Conservation (phyloP, 495 filamentous ascomycete species). For the Hyaloscypha finlandica region DNA sequence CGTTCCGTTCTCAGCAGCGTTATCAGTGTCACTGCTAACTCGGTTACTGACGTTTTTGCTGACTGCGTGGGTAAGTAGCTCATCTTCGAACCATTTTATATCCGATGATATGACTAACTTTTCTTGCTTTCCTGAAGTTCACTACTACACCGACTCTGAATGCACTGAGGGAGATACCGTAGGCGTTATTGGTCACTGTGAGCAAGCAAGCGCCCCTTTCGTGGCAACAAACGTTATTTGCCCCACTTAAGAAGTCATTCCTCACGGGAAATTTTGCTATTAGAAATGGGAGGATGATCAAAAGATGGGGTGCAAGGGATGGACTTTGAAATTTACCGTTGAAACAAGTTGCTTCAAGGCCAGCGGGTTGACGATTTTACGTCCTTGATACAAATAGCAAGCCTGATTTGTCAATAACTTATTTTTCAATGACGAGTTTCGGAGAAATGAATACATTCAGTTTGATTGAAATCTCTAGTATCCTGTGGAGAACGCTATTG, state of each 20-base stretch:
- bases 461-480: too few species aligned
- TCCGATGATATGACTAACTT: background rate
- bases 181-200: conserved; percentile 3
- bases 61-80: conserved; percentile 9
- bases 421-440: too few species aligned
- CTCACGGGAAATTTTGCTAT: too few species aligned
- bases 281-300: too few species aligned
- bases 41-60: background rate
- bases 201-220: conserved; percentile 2
- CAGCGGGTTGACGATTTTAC: too few species aligned
- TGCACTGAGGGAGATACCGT: conserved; percentile 10
- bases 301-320: too few species aligned
- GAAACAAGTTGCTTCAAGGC: too few species aligned
- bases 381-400: too few species aligned
- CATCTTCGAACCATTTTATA: background rate
- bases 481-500: too few species aligned
- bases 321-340: too few species aligned
- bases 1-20: conserved; percentile 5
- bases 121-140: conserved; percentile 4
- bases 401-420: too few species aligned
- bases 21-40: conserved; percentile 2
- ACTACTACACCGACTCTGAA: conserved; percentile 4
- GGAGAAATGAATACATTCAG: too few species aligned
- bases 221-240: conserved; percentile 10
- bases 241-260: background rate